phyloP scores from a whole-genome alignment of 352 stramenopile genomes.

The Globisporangium acanthophoron region DNA sequence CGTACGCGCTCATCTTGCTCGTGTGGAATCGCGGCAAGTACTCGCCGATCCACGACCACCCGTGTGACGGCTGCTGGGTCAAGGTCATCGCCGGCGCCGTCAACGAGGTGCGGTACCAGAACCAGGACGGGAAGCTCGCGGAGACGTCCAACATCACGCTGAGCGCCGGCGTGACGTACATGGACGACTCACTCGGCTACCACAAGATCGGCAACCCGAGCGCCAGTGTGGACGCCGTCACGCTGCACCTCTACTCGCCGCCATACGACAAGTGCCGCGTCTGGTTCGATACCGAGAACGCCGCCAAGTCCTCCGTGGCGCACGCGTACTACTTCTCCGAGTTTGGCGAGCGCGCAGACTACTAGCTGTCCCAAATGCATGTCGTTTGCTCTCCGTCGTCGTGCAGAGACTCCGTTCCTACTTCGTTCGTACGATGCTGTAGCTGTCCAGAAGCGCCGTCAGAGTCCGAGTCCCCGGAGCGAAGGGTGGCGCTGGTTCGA shows the following conservation, averaged over 20 bases:
- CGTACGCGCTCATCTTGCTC: constrained; percentile 90
- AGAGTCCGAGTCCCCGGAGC: constrained; percentile 52
- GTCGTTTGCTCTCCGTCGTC: constrained; percentile 1
- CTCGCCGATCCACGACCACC: constrained; percentile 86
- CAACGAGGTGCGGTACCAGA: constrained; percentile 65
- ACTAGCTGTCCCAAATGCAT: constrained; percentile 13
- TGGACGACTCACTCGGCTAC: constrained; percentile 69
- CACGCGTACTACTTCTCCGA: constrained; percentile 75
- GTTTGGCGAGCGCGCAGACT: constrained; percentile 51
- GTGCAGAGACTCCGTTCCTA: too few relatives aligned
- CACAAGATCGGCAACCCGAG: constrained; percentile 79
- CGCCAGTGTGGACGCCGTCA: constrained; percentile 40
- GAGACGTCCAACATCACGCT: constrained; percentile 28
- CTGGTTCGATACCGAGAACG: constrained; percentile 62
- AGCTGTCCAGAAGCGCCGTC: background rate
- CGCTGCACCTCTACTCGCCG: constrained; percentile 82
- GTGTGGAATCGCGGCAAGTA: constrained; percentile 88
- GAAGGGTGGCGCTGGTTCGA: constrained; percentile 61
- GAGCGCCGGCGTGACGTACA: constrained; percentile 36
- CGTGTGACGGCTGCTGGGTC: constrained; percentile 83
- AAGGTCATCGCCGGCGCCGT: constrained; percentile 62
- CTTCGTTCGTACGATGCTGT: too few relatives aligned
- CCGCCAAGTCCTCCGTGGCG: constrained; percentile 50
- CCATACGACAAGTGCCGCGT: constrained; percentile 75
- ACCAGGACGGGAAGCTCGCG: constrained; percentile 16